Evolutionary conservation across 129 eudicot genomes (phyloP).

Genomic region (Deinandra increscens): DNA sequence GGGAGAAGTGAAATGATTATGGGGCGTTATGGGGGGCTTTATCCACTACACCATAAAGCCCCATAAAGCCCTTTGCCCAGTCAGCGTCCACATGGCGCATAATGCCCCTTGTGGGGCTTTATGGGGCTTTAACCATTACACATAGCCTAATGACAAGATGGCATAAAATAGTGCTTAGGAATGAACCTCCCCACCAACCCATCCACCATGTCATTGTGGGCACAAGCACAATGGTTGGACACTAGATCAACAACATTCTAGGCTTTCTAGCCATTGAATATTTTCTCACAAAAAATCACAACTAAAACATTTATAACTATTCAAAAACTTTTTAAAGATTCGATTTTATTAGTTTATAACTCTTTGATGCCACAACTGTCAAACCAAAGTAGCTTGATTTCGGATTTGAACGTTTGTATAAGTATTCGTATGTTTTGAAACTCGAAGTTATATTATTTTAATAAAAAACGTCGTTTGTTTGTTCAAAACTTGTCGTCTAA

Average conservation of each 20-base stretch:
- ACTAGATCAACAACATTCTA: slow-evolving; percentile 11
- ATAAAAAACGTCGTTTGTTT: background rate
- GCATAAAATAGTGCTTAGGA: slow-evolving; percentile 16
- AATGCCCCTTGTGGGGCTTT: too few relatives aligned
- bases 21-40: too few relatives aligned
- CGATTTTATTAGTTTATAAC: background rate
- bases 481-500: background rate
- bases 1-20: too few relatives aligned
- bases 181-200: slow-evolving; percentile 29
- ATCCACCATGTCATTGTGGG: slow-evolving; percentile 34
- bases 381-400: background rate
- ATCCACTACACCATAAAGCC: too few relatives aligned
- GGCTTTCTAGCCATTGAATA: slow-evolving; percentile 24
- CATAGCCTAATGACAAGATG: too few relatives aligned
- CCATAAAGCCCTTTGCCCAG: too few relatives aligned
- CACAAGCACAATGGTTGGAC: slow-evolving; percentile 40
- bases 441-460: background rate
- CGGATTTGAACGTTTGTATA: background rate
- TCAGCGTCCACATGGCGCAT: too few relatives aligned
- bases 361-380: background rate
- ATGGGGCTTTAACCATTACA: too few relatives aligned
- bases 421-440: background rate
- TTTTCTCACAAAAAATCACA: slow-evolving; percentile 3
- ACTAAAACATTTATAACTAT: background rate
- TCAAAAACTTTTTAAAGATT: slow-evolving; percentile 6